A percentile compares a stretch with the other conserved stretches of the same genome.
Conservation (phyloP, 176 grass and related monocot species). For the Eragrostis curvula region DNA sequence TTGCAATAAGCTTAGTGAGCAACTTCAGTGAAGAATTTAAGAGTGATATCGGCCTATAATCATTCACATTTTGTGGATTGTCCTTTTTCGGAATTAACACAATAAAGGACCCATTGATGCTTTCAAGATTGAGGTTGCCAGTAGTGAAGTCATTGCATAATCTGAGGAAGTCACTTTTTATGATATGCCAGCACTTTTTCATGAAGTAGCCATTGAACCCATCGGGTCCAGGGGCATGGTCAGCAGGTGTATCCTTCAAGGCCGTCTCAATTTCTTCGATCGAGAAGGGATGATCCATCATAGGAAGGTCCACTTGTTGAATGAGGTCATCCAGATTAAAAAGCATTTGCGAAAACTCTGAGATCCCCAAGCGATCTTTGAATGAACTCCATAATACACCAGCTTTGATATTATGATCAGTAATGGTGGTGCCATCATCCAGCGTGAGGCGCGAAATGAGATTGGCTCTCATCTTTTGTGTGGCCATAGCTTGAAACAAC, state of each 20-base stretch:
- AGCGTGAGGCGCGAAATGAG: background rate
- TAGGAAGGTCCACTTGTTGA: too few relatives aligned
- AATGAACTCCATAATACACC: background rate
- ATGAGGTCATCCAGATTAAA: too few relatives aligned
- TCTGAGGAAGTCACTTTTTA: background rate
- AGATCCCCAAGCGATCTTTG: background rate
- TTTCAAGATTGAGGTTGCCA: accelerated
- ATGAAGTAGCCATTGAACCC: background rate
- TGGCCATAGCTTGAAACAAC: background rate
- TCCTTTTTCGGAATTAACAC: background rate
- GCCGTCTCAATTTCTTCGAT: background rate
- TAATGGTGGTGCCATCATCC: background rate
- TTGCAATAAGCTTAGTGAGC: background rate
- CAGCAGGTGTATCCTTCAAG: background rate
- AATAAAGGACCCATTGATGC: background rate
- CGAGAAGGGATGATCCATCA: too few relatives aligned
- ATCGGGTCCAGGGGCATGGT: background rate
- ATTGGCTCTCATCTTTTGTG: background rate
- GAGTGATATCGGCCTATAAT: background rate
- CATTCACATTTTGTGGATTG: background rate
- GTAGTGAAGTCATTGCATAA: background rate
- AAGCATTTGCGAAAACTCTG: background rate
- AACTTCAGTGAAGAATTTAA: background rate
- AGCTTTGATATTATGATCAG: background rate
- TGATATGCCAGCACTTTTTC: background rate